Percentiles rank a stretch among this genome's conserved stretches.
These are phyloP conservation scores for Kodamaea neixiangensis DNA, from an alignment of 805 yeast species.

Conservation along the genomic window DNA sequence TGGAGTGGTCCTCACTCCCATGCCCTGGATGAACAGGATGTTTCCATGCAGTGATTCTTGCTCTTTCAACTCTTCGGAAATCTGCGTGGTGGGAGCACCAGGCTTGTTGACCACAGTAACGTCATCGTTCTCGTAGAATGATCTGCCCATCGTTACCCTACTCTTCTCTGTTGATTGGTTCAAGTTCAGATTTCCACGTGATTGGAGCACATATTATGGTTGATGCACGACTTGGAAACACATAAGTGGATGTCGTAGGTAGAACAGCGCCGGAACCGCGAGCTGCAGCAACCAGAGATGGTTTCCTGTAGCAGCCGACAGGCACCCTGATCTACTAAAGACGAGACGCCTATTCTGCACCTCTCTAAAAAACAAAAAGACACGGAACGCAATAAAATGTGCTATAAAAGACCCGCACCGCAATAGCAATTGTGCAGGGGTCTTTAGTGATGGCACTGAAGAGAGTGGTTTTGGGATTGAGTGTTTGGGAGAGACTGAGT, in stretches of 20 bases:
- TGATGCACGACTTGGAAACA: not conserved
- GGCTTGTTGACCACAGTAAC: constrained; percentile 50
- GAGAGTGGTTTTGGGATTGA: not conserved
- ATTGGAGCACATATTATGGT: not conserved
- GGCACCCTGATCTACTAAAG: too few species aligned
- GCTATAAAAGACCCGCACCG: not conserved
- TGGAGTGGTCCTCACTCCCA: constrained; percentile 54
- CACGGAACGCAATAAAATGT: too few species aligned
- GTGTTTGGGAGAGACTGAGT: not conserved
- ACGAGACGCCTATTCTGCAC: not conserved
- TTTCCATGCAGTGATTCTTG: constrained; percentile 43
- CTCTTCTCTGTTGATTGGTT: constrained; percentile 1
- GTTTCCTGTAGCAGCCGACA: too few species aligned
- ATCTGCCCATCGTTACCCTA: constrained; percentile 25
- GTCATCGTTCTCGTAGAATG: constrained; percentile 53
- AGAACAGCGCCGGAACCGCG: too few species aligned
- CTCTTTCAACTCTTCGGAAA: constrained; percentile 36
- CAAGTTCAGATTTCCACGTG: not conserved
- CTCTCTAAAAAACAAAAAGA: too few species aligned
- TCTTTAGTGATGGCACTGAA: not conserved
- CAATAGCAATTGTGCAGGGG: not conserved
- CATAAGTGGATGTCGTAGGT: too few species aligned
- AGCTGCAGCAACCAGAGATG: too few species aligned
- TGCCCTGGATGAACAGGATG: constrained; percentile 49
- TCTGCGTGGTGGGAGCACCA: constrained; percentile 42